Base-by-base conservation (phyloP, 164 flowering plant genomes). In the Hamamelis virginiana region DNA sequence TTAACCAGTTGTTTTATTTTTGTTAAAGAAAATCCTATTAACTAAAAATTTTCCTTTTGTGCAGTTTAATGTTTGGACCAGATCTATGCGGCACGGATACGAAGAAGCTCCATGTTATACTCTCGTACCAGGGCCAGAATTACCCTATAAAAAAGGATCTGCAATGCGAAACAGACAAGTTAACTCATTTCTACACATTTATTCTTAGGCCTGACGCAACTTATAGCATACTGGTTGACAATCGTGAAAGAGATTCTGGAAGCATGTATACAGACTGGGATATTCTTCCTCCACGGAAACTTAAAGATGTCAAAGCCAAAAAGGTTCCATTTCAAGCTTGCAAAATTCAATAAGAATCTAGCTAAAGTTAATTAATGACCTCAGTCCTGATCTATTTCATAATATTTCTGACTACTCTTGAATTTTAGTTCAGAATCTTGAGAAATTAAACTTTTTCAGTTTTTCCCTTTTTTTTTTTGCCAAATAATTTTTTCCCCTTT, bases 231-330 rank as follows among this genome's bases (percentile, higher is more conserved):
- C 74, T 86, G 66, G 80, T 94, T 75, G 98, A 94, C 71, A 87
- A 87, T 72, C 77, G 85, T 59, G 98, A 94, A 72, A 83, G 86
- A 73, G 94, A 94, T 57, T 83, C 90, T 63, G 98, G 98, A 66
- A 94, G 96, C 86, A 80, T 94, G 89, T 94, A 94, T 41, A 82
- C 91, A 33, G 98, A 94, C 72, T 91, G 97, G 97, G 95, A 94
- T 75, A 91, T 94, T 57, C 91, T 94, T 72, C 97, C 98, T 73
- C 96, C 97, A 21, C 71, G 82, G 28, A 89, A 83, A 80, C 90
- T 94, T 71, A 91, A 88, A 78, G 91, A 72, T 65, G 80, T 83
- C 59, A 72, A 84, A 38, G 96, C 92, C 5, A 90, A 90, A 75
- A 94, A 86, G 96, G 98, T 94, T 11, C 52, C 64, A 2, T 33